These are phyloP conservation scores for Hymenoscyphus salicellus DNA, from an alignment of 2,329 filamentous ascomycete species.

Conservation along the genomic window DNA sequence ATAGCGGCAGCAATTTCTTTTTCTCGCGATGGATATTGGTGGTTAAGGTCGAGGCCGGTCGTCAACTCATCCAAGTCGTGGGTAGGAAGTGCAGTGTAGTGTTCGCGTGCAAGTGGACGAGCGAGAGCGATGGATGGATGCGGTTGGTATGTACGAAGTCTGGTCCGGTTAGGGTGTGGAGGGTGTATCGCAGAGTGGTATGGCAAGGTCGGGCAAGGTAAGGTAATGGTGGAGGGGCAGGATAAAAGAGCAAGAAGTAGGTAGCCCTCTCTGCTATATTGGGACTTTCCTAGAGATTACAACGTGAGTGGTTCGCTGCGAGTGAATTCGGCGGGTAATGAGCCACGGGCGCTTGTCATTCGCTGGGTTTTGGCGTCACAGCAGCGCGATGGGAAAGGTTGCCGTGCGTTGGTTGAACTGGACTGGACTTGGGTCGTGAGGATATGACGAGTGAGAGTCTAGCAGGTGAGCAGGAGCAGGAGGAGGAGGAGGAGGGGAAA, in stretches of 20 bases:
- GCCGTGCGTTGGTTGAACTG: neutral
- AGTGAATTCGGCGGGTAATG: constrained; percentile 24
- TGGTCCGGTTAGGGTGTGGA: neutral
- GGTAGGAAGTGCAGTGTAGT: neutral
- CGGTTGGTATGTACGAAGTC: neutral
- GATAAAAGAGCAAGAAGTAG: neutral
- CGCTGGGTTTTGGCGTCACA: constrained; percentile 22
- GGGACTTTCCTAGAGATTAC: constrained; percentile 21
- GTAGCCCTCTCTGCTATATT: constrained; percentile 19
- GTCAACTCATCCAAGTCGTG: constrained; percentile 3
- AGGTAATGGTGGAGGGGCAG: constrained; percentile 6
- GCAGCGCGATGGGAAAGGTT: constrained; percentile 14
- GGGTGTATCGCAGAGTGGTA: constrained; percentile 17
- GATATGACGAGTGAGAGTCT: neutral
- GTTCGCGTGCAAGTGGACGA: neutral
- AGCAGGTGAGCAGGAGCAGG: neutral
- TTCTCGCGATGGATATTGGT: constrained; percentile 5
- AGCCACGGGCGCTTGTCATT: constrained; percentile 16
- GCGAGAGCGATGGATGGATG: neutral
- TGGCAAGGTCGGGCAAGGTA: constrained; percentile 25
- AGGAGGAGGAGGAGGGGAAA: neutral
- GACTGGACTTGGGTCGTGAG: neutral
- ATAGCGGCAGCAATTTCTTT: constrained; percentile 21
- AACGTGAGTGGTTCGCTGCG: constrained; percentile 25
- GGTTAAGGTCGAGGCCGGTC: constrained; percentile 8